A percentile compares a stretch with the other conserved stretches of the same genome.
These are phyloP conservation scores for Cryptococcus sp. DNA, from an alignment of 1,284 basidiomycete species.

Conservation along the genomic window DNA sequence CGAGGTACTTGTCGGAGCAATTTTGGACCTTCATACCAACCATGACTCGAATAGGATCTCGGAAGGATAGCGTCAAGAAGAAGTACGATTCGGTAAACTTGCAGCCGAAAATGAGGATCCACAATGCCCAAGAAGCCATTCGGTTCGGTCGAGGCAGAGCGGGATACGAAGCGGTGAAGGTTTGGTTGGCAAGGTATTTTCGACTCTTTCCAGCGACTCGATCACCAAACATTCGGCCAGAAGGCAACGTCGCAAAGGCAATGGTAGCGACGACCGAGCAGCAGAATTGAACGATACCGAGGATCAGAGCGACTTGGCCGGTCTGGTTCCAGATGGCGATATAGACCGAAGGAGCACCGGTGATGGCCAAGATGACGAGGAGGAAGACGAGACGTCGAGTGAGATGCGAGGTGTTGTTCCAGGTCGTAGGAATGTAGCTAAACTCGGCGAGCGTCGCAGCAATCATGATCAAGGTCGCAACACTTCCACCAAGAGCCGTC, in stretches of 20 bases:
- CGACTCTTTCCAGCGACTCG: constrained; percentile 85
- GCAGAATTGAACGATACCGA: constrained; percentile 88
- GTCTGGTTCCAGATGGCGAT: constrained; percentile 71
- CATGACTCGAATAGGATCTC: constrained; percentile 83
- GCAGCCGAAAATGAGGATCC: constrained; percentile 86
- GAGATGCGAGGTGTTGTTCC: constrained; percentile 94
- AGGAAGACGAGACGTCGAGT: constrained; percentile 80
- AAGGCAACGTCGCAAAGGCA: constrained; percentile 79
- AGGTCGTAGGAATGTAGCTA: constrained; percentile 90
- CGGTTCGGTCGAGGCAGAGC: constrained; percentile 58
- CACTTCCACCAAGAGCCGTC: constrained; percentile 80
- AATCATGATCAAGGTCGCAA: constrained; percentile 89
- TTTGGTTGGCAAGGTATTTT: constrained; percentile 92
- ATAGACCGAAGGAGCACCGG: constrained; percentile 84
- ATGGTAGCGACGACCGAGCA: constrained; percentile 75
- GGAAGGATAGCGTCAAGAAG: constrained; percentile 89
- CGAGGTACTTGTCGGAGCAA: constrained; percentile 78
- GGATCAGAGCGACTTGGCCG: constrained; percentile 63
- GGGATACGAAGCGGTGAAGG: constrained; percentile 91
- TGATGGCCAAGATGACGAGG: constrained; percentile 72
- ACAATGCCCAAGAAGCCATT: constrained; percentile 67
- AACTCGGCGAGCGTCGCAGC: constrained; percentile 86
- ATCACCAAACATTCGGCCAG: constrained; percentile 84
- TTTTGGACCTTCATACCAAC: constrained; percentile 85
- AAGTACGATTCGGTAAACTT: constrained; percentile 94